Conservation (phyloP, 345 rosid species). For the Salix udensis region DNA sequence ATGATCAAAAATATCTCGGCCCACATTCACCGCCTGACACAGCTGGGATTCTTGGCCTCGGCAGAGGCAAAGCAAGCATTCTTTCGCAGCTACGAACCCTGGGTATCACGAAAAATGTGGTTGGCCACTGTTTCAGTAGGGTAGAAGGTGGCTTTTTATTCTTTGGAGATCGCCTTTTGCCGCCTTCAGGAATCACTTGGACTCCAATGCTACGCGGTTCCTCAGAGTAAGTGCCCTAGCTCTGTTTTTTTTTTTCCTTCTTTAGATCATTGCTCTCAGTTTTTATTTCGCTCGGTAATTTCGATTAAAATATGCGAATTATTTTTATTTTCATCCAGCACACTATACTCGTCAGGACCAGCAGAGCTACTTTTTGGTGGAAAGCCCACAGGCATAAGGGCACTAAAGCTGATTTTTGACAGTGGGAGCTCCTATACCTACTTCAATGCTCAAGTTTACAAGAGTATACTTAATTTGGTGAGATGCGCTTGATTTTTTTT, state of each 20-base stretch:
- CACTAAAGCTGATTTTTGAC: slow-evolving; percentile 57
- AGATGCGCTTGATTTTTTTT: slow-evolving; percentile 5
- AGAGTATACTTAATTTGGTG: slow-evolving; percentile 53
- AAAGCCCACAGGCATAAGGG: slow-evolving; percentile 55
- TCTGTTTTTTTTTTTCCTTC: background rate
- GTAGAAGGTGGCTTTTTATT: slow-evolving; percentile 76
- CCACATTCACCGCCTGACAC: slow-evolving; percentile 56
- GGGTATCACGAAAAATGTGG: slow-evolving; percentile 49
- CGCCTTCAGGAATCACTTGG: slow-evolving; percentile 64
- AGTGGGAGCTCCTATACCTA: slow-evolving; percentile 94
- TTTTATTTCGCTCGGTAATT: background rate
- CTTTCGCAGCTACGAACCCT: slow-evolving; percentile 48
- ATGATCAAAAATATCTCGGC: slow-evolving; percentile 51
- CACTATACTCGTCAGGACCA: slow-evolving; percentile 59
- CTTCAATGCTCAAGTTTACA: slow-evolving; percentile 51
- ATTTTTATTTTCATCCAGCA: slow-evolving; percentile 40
- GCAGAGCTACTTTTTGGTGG: slow-evolving; percentile 59
- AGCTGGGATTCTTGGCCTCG: slow-evolving; percentile 80
- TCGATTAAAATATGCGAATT: background rate
- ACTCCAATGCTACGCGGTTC: slow-evolving; percentile 38
- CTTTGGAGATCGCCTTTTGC: slow-evolving; percentile 64
- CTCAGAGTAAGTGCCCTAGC: slow-evolving; percentile 36
- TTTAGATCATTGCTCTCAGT: background rate
- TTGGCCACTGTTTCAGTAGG: slow-evolving; percentile 79
- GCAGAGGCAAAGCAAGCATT: slow-evolving; percentile 66